phyloP scores from a whole-genome alignment of 2,329 filamentous ascomycete genomes.

The Diaporthe nobilis region DNA sequence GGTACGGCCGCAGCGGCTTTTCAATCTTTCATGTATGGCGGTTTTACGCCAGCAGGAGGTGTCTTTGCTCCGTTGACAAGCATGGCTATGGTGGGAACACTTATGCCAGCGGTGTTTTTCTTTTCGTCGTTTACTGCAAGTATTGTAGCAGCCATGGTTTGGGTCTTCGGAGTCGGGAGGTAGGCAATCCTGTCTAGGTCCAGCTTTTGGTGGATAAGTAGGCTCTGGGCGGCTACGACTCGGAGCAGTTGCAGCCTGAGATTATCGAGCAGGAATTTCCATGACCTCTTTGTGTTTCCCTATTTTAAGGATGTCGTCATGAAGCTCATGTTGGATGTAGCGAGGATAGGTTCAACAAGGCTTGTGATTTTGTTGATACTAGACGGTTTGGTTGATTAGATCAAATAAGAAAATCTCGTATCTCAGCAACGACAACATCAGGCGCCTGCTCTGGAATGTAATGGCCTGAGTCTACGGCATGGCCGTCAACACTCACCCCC shows the following conservation, averaged over 20 bases:
- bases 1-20: constrained; percentile 36
- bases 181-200: neutral
- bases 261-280: no score
- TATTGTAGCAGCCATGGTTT: constrained; percentile 37
- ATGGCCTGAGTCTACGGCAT: constrained; percentile 62
- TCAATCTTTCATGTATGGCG: constrained; percentile 45
- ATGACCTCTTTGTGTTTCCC: no score
- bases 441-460: constrained; percentile 67
- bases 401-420: constrained; percentile 54
- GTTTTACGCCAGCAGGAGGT: constrained; percentile 44
- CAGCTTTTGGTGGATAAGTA: neutral
- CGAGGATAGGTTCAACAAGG: no score
- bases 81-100: constrained; percentile 43
- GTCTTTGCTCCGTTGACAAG: constrained; percentile 46
- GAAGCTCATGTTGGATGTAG: no score
- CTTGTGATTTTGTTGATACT: no score
- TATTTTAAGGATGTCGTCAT: no score
- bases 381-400: no score
- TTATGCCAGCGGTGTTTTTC: constrained; percentile 31
- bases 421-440: constrained; percentile 57
- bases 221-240: neutral
- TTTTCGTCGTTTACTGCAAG: constrained; percentile 20
- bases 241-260: neutral
- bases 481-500: constrained; percentile 54
- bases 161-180: constrained; percentile 23